These are phyloP conservation scores for Ulota crispa DNA, from an alignment of 225 moss, liverwort and hornwort species.

Conservation along the genomic window DNA sequence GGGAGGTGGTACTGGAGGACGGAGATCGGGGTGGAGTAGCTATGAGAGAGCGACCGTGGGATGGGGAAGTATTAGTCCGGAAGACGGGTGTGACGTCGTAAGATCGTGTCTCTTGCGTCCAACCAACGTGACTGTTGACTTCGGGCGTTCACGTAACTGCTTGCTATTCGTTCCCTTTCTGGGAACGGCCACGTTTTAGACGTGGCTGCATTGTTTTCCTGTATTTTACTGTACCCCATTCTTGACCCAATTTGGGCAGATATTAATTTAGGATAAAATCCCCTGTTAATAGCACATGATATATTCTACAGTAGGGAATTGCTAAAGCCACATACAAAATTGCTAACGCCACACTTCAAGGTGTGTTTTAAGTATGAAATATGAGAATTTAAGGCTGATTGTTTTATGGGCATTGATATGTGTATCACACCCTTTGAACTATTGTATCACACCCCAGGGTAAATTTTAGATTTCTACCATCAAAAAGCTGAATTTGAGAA, in stretches of 20 bases:
- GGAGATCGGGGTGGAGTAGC: accelerated
- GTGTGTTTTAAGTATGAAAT: too few relatives aligned
- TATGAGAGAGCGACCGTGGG: neutral
- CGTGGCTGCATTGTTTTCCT: neutral
- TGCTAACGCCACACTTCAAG: too few relatives aligned
- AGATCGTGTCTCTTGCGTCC: constrained; percentile 15
- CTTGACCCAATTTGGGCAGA: neutral
- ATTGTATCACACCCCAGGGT: too few relatives aligned
- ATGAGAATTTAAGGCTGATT: too few relatives aligned
- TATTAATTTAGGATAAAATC: neutral
- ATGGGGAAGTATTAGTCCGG: neutral
- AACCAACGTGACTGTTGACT: constrained; percentile 37
- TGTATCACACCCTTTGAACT: too few relatives aligned
- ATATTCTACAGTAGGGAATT: too few relatives aligned
- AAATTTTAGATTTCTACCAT: too few relatives aligned
- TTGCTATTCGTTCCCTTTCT: neutral
- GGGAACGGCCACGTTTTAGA: neutral
- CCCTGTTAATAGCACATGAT: too few relatives aligned
- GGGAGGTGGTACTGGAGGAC: neutral
- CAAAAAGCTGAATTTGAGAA: too few relatives aligned
- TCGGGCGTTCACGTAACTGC: neutral
- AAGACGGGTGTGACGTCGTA: neutral
- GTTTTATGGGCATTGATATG: too few relatives aligned
- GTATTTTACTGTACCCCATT: neutral
- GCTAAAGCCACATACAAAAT: too few relatives aligned